Percentiles rank a stretch among this genome's conserved stretches.
Evolutionary conservation across 208 protist genomes (phyloP).

Genomic region (Wallacemonas sp.): DNA sequence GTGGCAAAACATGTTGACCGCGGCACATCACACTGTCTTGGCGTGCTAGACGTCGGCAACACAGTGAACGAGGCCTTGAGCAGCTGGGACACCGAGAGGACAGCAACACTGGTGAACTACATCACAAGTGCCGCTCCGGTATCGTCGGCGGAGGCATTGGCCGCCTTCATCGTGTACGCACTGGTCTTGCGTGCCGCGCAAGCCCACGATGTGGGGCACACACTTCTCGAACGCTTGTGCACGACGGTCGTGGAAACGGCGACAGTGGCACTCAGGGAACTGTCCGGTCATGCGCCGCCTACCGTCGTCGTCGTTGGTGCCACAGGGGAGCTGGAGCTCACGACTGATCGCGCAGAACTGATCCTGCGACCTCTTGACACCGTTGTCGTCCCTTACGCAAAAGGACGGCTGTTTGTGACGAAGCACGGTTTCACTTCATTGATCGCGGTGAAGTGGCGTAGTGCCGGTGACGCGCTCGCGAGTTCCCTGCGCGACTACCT

Average conservation of each 20-base stretch:
- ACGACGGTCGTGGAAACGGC: neutral
- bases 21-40: slow-evolving; percentile 1
- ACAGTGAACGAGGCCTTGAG: neutral
- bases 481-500: neutral
- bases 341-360: no score
- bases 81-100: slow-evolving; percentile 11
- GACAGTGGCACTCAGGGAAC: neutral
- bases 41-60: neutral
- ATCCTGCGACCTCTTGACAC: no score
- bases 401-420: neutral
- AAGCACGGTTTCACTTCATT: neutral
- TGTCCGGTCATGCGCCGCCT: no score
- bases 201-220: neutral
- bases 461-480: no score
- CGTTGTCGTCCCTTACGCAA: no score
- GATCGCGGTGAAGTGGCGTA: no score
- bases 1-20: slow-evolving; percentile 12
- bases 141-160: slow-evolving; percentile 28
- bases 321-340: no score
- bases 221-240: neutral
- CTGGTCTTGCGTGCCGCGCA: slow-evolving; percentile 12
- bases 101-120: neutral
- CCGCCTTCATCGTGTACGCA: slow-evolving; percentile 18
- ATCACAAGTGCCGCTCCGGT: neutral
- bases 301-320: no score